phyloP scores from a whole-genome alignment of 768 basidiomycete genomes.

The Tephrocybe sp. region DNA sequence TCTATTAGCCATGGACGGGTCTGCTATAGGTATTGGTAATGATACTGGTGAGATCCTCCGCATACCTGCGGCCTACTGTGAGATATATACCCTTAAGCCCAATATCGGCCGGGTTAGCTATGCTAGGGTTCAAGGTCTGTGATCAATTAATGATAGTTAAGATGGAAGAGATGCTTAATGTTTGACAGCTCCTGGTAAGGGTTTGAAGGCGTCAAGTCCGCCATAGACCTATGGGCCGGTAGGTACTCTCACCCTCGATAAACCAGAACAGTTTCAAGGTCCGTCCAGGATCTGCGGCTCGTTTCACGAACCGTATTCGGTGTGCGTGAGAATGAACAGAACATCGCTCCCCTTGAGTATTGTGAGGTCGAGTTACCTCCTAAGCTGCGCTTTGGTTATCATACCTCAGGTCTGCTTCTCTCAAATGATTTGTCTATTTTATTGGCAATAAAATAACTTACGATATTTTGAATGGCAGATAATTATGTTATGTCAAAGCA shows the following conservation, averaged over 20 bases:
- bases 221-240: slow-evolving; percentile 68
- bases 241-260: slow-evolving; percentile 7
- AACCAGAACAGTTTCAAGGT: slow-evolving; percentile 31
- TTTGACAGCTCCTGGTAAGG: slow-evolving; percentile 52
- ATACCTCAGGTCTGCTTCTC: slow-evolving; percentile 44
- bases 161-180: not conserved
- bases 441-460: slow-evolving; percentile 12
- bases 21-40: slow-evolving; percentile 78
- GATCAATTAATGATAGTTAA: not conserved
- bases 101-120: slow-evolving; percentile 50
- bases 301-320: slow-evolving; percentile 54
- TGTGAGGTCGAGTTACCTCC: slow-evolving; percentile 48
- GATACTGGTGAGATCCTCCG: slow-evolving; percentile 83
- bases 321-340: slow-evolving; percentile 36
- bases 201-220: slow-evolving; percentile 60
- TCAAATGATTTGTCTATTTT: not conserved
- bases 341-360: slow-evolving; percentile 58
- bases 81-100: slow-evolving; percentile 78
- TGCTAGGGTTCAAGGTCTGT: slow-evolving; percentile 43
- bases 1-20: slow-evolving; percentile 73
- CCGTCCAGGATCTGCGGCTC: slow-evolving; percentile 68
- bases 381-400: slow-evolving; percentile 76
- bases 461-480: slow-evolving; percentile 42
- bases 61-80: slow-evolving; percentile 78
- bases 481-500: slow-evolving; percentile 53